Evolutionary conservation across 768 basidiomycete species (phyloP), one percentile per base, ranked within the genome.

Genomic region (Termitomyces sp.): DNA sequence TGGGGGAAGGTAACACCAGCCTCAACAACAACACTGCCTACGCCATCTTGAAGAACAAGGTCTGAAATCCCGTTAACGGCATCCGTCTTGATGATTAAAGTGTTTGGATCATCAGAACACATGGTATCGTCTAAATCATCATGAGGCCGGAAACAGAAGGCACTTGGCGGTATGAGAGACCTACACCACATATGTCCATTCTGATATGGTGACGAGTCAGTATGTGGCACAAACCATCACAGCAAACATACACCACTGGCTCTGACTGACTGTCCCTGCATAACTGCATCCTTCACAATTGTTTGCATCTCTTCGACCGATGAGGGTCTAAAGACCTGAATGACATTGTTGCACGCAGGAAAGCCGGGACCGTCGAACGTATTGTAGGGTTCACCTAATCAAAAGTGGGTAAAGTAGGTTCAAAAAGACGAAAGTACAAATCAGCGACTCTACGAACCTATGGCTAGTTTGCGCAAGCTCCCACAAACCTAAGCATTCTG

Each of bases 171-270:
- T 9, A 28, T 6, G 36, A 18, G 30, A 28, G 16, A 58, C 72
- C 59, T 56, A 74, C 74, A 74, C 74, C 73, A 74, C 74, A 75
- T 75, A 59, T 75, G 74, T 9, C 69, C 73, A 48, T 75, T 75
- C 74, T 75, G 26, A 20, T 36, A 2, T 52, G 44, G 7, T 26
- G 16, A n/a, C 28, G 35, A 2, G 30, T 49, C 49, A 44, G n/a
- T 23, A 36, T 18, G 18, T 28, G 38, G 48, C 10, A 38, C n/a
- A 26, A 26, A 2, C 18, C 1, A 23, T 44, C 14, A 54, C 18
- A 38, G 16, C 46, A 43, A 35, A 70, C 72, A 32, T 56, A 73
- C 73, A 0, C 74, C 74, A 55, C 73, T 74, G 2, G 74, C 73
- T 32, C 74, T 68, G 23, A 75, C 70, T 13, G 68, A 69, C 26